phyloP scores from a whole-genome alignment of 1,284 basidiomycete species.

The Rhodotorula sp. region DNA sequence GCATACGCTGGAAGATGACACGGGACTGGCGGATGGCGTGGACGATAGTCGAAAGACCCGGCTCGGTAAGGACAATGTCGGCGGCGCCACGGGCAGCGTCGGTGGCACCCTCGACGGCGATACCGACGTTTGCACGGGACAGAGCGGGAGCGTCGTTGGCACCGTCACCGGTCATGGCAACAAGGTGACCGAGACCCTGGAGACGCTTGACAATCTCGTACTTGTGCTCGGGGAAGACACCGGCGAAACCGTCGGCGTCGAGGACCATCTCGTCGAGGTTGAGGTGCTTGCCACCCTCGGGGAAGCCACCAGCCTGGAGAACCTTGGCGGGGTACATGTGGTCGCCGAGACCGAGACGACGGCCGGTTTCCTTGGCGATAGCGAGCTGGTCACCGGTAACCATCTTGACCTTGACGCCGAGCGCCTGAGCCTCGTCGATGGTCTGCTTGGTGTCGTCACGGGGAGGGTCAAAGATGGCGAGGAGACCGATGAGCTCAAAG shows the following conservation, averaged over 20 bases:
- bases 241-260: slow-evolving; percentile 87
- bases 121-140: slow-evolving; percentile 92
- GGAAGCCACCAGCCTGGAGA: slow-evolving; percentile 82
- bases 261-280: slow-evolving; percentile 83
- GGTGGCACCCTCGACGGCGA: slow-evolving; percentile 93
- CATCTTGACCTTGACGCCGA: slow-evolving; percentile 99
- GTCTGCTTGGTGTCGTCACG: slow-evolving; percentile 99
- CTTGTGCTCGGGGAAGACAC: slow-evolving; percentile 91
- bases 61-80: slow-evolving; percentile 91
- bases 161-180: slow-evolving; percentile 79
- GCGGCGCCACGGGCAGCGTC: slow-evolving; percentile 93
- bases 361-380: slow-evolving; percentile 98
- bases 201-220: slow-evolving; percentile 88
- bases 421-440: slow-evolving; percentile 87
- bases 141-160: slow-evolving; percentile 93
- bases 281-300: slow-evolving; percentile 68
- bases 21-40: slow-evolving; percentile 93
- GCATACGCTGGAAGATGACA: slow-evolving; percentile 96
- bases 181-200: slow-evolving; percentile 65
- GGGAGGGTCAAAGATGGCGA: slow-evolving; percentile 97
- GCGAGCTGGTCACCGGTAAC: slow-evolving; percentile 99
- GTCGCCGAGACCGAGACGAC: slow-evolving; percentile 91
- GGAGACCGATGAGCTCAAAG: slow-evolving; percentile 94
- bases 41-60: slow-evolving; percentile 93
- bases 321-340: slow-evolving; percentile 97